phyloP scores from a whole-genome alignment of 1,139 yeast genomes.

The Kluyveromyces sp. region DNA sequence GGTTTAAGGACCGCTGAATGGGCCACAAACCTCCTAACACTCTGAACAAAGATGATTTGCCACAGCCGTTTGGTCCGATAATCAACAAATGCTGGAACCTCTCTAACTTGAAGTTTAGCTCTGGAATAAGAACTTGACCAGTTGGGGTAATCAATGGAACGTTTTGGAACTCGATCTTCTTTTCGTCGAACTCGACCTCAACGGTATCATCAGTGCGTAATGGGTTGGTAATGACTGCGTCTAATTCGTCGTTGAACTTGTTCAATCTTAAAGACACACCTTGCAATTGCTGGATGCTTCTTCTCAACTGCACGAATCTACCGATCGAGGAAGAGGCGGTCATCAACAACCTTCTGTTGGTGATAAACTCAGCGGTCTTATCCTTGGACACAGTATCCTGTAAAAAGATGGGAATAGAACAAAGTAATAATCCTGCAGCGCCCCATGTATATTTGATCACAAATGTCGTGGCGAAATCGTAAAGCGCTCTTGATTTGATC shows the following conservation, averaged over 20 bases:
- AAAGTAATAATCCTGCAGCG: conserved; percentile 81
- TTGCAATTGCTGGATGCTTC: conserved; percentile 73
- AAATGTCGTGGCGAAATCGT: conserved; percentile 73
- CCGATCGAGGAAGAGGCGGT: conserved; percentile 89
- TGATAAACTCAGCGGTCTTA: conserved; percentile 70
- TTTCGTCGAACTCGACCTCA: conserved; percentile 42
- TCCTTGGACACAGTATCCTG: conserved; percentile 37
- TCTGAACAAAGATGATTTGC: conserved; percentile 86
- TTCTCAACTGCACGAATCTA: conserved; percentile 76
- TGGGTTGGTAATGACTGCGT: conserved; percentile 39
- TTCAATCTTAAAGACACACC: conserved; percentile 79
- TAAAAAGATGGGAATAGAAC: conserved; percentile 85
- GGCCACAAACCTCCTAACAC: conserved; percentile 95
- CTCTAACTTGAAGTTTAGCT: conserved; percentile 61
- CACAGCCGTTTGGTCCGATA: conserved; percentile 95
- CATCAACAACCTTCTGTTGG: conserved; percentile 79
- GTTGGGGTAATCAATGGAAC: conserved; percentile 83
- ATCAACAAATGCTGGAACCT: conserved; percentile 82
- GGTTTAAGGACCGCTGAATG: conserved; percentile 58
- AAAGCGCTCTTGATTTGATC: conserved; percentile 66
- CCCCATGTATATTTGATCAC: conserved; percentile 94
- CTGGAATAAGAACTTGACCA: conserved; percentile 63
- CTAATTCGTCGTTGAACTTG: conserved; percentile 60
- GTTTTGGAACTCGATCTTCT: conserved; percentile 60
- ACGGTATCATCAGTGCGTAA: conserved; percentile 19